Evolutionary conservation across 2,329 filamentous ascomycete genomes (phyloP), one percentile per base, ranked within the genome.

Genomic region (Myriosclerotinia scirpicola): DNA sequence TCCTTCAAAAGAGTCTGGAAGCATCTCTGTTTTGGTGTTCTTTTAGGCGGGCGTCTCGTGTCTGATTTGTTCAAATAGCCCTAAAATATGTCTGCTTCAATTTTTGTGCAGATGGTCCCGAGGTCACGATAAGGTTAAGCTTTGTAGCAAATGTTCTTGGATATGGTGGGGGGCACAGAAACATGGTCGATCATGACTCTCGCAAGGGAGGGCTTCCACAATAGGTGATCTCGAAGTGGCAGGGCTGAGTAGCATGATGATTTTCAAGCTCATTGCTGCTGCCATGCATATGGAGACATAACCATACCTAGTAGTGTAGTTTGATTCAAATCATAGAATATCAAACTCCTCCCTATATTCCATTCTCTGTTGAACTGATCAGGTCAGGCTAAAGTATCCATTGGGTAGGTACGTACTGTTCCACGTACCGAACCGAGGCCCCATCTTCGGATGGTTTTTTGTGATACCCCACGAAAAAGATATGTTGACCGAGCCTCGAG

Each of bases 51-150:
- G 44, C 30, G 30, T 48, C 54, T 40, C 30, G 42, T 60, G 46
- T 34, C 36, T 60, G 44, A 59, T 59, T 40, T 30, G 20, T 59
- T 53, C 34, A 30, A 52, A 34, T 34, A 54, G 60, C 17, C 26
- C 20, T 59, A 34, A 22, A 53, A 56, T 14, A 50, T 50, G 26
- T 56, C 63, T 59, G 54, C 54, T 59, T 56, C 64, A 40, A 61
- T 30, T 44, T 42, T 44, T 44, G 34, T 50, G 40, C 34, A 50
- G 46, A 36, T 54, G 64, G 55, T 44, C 40, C 46, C 54, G 64
- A 65, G 36, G 64, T 65, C 64, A 61, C 55, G 46, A 61, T 53
- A 65, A 65, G 64, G 46, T 53, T 53, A 65, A 65, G 64, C 44
- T 53, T 60, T 53, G 42, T 42, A 38, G 20, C 20, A 7, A 40